A percentile compares a stretch with the other conserved stretches of the same genome.
Conservation (phyloP, 73 alveolate genomes). For the Diophrys appendiculata region DNA sequence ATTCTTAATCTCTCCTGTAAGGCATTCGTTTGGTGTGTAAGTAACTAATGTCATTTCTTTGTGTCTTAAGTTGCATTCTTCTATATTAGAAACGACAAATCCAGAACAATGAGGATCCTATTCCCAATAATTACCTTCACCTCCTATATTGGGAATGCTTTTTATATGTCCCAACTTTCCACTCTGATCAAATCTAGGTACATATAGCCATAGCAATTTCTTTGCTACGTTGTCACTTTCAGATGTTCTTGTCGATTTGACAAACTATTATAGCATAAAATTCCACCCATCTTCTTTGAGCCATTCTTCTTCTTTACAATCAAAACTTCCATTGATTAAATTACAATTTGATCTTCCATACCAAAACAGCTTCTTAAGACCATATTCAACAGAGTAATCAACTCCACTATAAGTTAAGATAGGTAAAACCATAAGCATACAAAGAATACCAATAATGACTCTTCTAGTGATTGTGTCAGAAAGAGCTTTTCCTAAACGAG, state of each 20-base stretch:
- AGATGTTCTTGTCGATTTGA: slow-evolving; percentile 24
- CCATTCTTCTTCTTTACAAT: slow-evolving; percentile 47
- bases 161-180: slow-evolving; percentile 17
- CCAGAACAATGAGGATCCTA: slow-evolving; percentile 62
- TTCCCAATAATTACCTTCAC: slow-evolving; percentile 34
- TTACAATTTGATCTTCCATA: slow-evolving; percentile 56
- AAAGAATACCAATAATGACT: slow-evolving; percentile 74
- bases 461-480: slow-evolving; percentile 72
- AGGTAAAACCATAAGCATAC: slow-evolving; percentile 71
- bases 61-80: slow-evolving; percentile 44
- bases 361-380: slow-evolving; percentile 67
- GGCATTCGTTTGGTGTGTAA: slow-evolving; percentile 54
- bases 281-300: slow-evolving; percentile 56
- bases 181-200: slow-evolving; percentile 37
- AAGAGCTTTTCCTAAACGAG: slow-evolving; percentile 66
- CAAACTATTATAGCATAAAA: slow-evolving; percentile 42
- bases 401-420: slow-evolving; percentile 52
- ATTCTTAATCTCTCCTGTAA: slow-evolving; percentile 13
- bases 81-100: slow-evolving; percentile 39
- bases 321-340: slow-evolving; percentile 7
- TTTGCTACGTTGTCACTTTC: slow-evolving; percentile 39
- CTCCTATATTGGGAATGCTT: slow-evolving; percentile 11
- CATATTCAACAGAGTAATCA: slow-evolving; percentile 49
- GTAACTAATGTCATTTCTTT: slow-evolving; percentile 63
- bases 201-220: slow-evolving; percentile 62